phyloP scores from a whole-genome alignment of 169 alveolate species.

The Perkinsus marinus region DNA sequence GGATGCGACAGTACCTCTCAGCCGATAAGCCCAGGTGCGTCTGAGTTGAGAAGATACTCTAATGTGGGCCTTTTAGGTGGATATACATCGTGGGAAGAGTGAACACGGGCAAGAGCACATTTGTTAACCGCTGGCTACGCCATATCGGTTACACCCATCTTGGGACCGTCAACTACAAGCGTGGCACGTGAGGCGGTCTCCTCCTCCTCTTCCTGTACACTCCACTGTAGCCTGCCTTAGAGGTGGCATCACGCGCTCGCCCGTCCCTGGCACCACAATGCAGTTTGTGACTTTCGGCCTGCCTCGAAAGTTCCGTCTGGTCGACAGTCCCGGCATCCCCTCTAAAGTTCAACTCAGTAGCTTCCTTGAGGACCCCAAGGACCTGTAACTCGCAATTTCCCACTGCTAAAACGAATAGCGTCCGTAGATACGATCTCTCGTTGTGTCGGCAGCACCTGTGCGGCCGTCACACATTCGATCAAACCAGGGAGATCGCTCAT shows the following conservation, averaged over 20 bases:
- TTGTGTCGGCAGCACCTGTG: conserved; percentile 27
- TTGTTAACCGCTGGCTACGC: conserved; percentile 55
- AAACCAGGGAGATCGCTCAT: conserved; percentile 43
- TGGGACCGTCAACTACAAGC: background rate
- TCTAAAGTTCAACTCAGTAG: conserved; percentile 37
- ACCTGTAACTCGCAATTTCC: background rate
- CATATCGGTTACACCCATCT: conserved; percentile 41
- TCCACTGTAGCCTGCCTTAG: conserved; percentile 18
- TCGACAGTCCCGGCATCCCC: conserved; percentile 71
- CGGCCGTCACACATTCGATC: conserved; percentile 39
- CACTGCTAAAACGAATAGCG: background rate
- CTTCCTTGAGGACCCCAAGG: conserved; percentile 24
- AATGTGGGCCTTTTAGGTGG: conserved; percentile 12
- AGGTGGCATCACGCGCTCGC: conserved; percentile 70
- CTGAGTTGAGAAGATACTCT: no score
- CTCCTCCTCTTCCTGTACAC: conserved; percentile 41
- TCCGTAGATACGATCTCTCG: background rate
- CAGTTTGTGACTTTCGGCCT: conserved; percentile 55
- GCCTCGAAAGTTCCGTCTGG: conserved; percentile 50
- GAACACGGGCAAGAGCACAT: conserved; percentile 68
- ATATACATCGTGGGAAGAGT: conserved; percentile 61
- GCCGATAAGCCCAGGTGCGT: background rate
- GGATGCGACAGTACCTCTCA: conserved; percentile 35
- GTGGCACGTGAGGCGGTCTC: conserved; percentile 18
- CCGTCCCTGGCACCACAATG: conserved; percentile 66